Conservation (phyloP, 2,329 filamentous ascomycete species). For the Incumbomyces delicatus region DNA sequence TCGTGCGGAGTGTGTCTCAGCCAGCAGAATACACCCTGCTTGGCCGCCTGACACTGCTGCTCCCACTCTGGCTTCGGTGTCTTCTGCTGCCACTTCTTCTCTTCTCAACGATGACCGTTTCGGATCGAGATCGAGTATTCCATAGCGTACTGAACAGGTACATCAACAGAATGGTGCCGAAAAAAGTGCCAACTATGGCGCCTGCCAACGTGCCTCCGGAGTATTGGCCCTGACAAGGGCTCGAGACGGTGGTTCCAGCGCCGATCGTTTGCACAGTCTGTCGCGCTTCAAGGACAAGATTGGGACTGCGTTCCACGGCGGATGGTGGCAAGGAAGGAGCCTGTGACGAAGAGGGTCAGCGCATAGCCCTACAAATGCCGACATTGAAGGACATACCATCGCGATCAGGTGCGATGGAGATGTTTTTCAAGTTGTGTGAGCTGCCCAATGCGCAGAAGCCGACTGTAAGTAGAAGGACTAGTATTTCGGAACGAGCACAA, state of each 20-base stretch:
- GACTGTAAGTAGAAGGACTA: too few species aligned
- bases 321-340: neutral
- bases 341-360: neutral
- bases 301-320: neutral
- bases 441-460: too few species aligned
- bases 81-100: constrained; percentile 13
- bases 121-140: constrained; percentile 7
- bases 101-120: constrained; percentile 18
- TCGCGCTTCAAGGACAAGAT: neutral
- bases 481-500: too few species aligned
- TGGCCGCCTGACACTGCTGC: constrained; percentile 18
- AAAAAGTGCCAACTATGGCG: constrained; percentile 20
- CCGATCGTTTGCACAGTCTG: constrained; percentile 3
- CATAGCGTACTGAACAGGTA: constrained; percentile 16
- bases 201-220: constrained; percentile 20
- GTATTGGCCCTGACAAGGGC: constrained; percentile 18
- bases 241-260: neutral
- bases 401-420: too few species aligned
- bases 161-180: constrained; percentile 19
- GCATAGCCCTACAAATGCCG: too few species aligned
- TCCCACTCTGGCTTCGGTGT: constrained; percentile 16
- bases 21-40: constrained; percentile 18
- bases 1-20: neutral
- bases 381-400: too few species aligned
- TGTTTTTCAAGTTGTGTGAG: too few species aligned